These are phyloP conservation scores for Lasiosphaeria ovina DNA, from an alignment of 495 filamentous ascomycete genomes.

Conservation along the genomic window DNA sequence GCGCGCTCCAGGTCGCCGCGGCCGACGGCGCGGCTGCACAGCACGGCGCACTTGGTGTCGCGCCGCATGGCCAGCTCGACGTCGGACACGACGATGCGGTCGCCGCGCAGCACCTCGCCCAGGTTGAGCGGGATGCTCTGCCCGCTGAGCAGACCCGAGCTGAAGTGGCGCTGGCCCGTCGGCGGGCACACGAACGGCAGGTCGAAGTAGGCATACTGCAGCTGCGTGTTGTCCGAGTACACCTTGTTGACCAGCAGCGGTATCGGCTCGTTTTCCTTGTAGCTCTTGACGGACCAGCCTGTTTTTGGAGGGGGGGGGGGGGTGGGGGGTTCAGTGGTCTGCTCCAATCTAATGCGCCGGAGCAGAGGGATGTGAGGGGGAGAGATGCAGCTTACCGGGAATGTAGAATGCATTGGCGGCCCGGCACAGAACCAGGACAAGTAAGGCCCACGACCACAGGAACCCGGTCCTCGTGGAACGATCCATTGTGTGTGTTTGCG, in stretches of 20 bases:
- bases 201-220: conserved; percentile 93
- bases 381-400: conserved; percentile 55
- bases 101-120: conserved; percentile 89
- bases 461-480: conserved; percentile 24
- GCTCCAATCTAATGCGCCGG: too few species aligned
- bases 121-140: conserved; percentile 83
- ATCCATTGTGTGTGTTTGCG: conserved; percentile 23
- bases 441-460: conserved; percentile 23
- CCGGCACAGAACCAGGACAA: conserved; percentile 30
- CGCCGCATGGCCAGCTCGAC: conserved; percentile 80
- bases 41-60: conserved; percentile 70
- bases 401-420: conserved; percentile 69
- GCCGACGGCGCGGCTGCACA: conserved; percentile 69
- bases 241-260: conserved; percentile 94
- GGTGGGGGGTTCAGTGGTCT: too few species aligned
- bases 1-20: conserved; percentile 67
- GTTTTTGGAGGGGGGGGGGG: conserved; percentile 3
- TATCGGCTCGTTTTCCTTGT: conserved; percentile 74
- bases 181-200: conserved; percentile 90
- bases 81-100: conserved; percentile 86
- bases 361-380: neutral
- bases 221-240: conserved; percentile 86
- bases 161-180: conserved; percentile 64
- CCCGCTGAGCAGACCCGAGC: conserved; percentile 72
- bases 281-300: conserved; percentile 80